phyloP scores from a whole-genome alignment of 257 asterid species.

The Paraleonurus japonicus region DNA sequence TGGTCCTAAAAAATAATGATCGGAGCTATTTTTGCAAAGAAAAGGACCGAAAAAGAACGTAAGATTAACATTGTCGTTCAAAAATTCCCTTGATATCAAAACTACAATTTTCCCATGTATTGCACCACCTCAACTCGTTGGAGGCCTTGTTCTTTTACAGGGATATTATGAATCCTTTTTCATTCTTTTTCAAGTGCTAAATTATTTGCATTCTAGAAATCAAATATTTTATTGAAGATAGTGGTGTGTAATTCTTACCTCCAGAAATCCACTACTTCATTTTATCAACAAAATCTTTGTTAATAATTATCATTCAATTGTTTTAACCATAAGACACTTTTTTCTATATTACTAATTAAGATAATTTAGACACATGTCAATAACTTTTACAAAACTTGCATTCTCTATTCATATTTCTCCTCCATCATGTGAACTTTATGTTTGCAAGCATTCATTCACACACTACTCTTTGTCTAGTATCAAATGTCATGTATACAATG shows the following conservation, averaged over 20 bases:
- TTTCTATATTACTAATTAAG: background rate
- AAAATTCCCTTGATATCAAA: too few relatives aligned
- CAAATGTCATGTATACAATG: background rate
- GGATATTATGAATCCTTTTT: background rate
- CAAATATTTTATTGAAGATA: background rate
- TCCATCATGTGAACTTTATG: slow-evolving; percentile 7
- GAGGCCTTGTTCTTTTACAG: too few relatives aligned
- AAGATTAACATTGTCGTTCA: too few relatives aligned
- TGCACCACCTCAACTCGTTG: too few relatives aligned
- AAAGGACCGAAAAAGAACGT: too few relatives aligned
- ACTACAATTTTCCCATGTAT: too few relatives aligned
- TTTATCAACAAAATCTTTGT: slow-evolving; percentile 25
- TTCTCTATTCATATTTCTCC: background rate
- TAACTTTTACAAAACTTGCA: background rate
- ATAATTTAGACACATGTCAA: background rate
- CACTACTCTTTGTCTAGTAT: background rate
- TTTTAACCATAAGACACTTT: background rate
- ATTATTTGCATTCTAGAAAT: background rate
- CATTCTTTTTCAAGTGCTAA: background rate
- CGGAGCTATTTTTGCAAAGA: too few relatives aligned
- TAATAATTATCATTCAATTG: slow-evolving; percentile 22
- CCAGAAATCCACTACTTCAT: slow-evolving; percentile 29
- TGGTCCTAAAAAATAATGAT: too few relatives aligned
- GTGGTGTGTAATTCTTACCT: slow-evolving; percentile 27
- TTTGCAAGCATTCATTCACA: slow-evolving; percentile 16